Conservation (phyloP, 2,329 filamentous ascomycete genomes). For the Trichoderma atrobrunneum region DNA sequence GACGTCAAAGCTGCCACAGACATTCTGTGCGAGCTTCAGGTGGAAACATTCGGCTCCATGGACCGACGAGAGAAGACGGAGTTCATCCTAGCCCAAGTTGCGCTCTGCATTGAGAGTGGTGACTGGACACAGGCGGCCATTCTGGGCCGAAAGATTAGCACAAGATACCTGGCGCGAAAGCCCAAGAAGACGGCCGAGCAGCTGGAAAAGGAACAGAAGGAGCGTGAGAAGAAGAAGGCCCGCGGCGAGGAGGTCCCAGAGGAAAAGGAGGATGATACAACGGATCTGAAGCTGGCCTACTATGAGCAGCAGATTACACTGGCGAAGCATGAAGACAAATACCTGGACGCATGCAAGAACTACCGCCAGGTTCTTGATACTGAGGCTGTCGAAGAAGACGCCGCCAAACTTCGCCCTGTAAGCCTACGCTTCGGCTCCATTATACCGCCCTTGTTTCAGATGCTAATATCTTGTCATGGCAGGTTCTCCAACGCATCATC, state of each 20-base stretch:
- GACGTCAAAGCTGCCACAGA: conserved; percentile 88
- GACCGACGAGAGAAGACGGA: conserved; percentile 95
- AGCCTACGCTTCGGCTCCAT: conserved; percentile 29
- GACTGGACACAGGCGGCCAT: conserved; percentile 97
- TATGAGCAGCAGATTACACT: conserved; percentile 97
- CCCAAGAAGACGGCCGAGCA: conserved; percentile 88
- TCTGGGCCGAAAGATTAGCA: conserved; percentile 94
- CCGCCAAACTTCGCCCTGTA: conserved; percentile 80
- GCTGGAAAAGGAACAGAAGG: conserved; percentile 86
- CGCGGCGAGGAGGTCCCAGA: conserved; percentile 75
- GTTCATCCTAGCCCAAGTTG: conserved; percentile 94
- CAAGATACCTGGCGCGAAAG: conserved; percentile 83
- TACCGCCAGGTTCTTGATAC: conserved; percentile 97
- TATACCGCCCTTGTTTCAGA: no score
- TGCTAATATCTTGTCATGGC: conserved; percentile 11
- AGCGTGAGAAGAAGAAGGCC: conserved; percentile 79
- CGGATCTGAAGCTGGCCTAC: conserved; percentile 90
- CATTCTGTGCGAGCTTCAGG: conserved; percentile 93
- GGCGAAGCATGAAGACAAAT: conserved; percentile 96
- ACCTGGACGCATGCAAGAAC: conserved; percentile 96
- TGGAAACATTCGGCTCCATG: conserved; percentile 99
- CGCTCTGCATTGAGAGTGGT: conserved; percentile 88
- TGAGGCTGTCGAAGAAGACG: conserved; percentile 88
- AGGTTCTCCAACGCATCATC: conserved; percentile 92
- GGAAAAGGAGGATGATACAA: conserved; percentile 82